Evolutionary conservation across 345 rosid species (phyloP).

Genomic region (Citrus maxima): DNA sequence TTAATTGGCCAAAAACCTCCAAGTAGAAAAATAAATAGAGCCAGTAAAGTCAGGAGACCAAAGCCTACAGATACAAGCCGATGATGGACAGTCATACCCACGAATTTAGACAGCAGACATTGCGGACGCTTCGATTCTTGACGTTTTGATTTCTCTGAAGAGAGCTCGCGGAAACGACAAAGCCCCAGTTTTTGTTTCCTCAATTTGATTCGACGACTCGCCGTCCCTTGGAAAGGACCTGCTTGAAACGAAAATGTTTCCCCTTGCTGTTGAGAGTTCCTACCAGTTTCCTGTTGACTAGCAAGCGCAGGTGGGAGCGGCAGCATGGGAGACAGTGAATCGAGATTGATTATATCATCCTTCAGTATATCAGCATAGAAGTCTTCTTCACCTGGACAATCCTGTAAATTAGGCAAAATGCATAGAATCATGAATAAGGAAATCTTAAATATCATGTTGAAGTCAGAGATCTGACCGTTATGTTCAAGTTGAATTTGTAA

Average conservation of each 20-base stretch:
- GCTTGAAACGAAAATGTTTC: constrained; percentile 1
- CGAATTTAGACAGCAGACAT: constrained; percentile 8
- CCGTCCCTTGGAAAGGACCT: constrained; percentile 24
- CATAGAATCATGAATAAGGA: background rate
- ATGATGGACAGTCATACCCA: background rate
- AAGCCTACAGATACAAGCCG: constrained; percentile 4
- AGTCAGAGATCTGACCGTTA: background rate
- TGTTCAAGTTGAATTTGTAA: background rate
- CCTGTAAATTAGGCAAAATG: constrained; percentile 28
- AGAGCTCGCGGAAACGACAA: background rate
- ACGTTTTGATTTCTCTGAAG: background rate
- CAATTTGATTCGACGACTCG: constrained; percentile 31
- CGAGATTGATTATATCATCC: constrained; percentile 75
- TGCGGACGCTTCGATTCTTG: background rate
- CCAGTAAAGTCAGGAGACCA: constrained; percentile 17
- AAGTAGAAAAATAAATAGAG: constrained; percentile 13
- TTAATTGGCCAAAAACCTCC: constrained; percentile 19
- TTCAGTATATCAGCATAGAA: constrained; percentile 72
- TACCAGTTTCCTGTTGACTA: constrained; percentile 2
- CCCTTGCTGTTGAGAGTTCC: constrained; percentile 10
- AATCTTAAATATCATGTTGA: background rate
- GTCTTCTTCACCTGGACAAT: constrained; percentile 44
- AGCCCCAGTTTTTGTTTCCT: background rate
- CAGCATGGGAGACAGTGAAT: constrained; percentile 18
- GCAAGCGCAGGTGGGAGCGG: constrained; percentile 8